Percentiles rank a stretch among this genome's conserved stretches.
These are phyloP conservation scores for Neonectria faginata DNA, from an alignment of 2,329 filamentous ascomycete genomes.

Conservation along the genomic window DNA sequence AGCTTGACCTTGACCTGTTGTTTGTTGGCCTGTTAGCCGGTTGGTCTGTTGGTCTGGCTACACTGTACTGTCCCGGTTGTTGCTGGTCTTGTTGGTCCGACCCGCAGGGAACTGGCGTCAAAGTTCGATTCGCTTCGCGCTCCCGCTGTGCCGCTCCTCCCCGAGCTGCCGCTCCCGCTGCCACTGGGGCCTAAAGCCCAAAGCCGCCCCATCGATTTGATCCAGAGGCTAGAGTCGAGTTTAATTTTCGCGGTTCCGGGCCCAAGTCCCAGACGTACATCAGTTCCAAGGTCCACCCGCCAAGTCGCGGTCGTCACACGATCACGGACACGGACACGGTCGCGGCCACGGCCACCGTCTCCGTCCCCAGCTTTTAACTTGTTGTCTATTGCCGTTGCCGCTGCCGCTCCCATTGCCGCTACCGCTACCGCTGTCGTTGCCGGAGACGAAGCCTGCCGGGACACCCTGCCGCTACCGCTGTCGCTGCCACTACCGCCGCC, in stretches of 20 bases:
- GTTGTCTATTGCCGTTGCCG: conserved; percentile 15
- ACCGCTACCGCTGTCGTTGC: neutral
- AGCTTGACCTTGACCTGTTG: neutral
- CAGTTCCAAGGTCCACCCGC: conserved; percentile 24
- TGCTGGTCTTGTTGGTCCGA: conserved; percentile 15
- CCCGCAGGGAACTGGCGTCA: conserved; percentile 30
- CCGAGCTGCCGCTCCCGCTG: conserved; percentile 28
- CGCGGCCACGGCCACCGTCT: conserved; percentile 9
- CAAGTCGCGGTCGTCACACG: conserved; percentile 15
- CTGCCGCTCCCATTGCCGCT: neutral
- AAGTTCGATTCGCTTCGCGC: conserved; percentile 23
- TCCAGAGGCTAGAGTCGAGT: conserved; percentile 25
- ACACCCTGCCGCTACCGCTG: neutral
- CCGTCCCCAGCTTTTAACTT: conserved; percentile 4
- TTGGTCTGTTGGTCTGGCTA: neutral
- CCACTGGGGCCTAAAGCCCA: conserved; percentile 23
- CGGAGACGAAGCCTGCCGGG: conserved; percentile 21
- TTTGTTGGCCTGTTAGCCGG: neutral
- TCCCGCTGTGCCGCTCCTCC: conserved; percentile 25
- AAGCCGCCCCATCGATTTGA: conserved; percentile 26
- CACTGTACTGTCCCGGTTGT: neutral
- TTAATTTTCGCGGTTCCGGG: conserved; percentile 22
- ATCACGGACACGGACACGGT: conserved; percentile 21
- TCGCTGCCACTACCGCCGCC: neutral
- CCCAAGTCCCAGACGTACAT: conserved; percentile 27